phyloP scores from a whole-genome alignment of 148 eudicot genomes.

The Salicornia ramosissima region DNA sequence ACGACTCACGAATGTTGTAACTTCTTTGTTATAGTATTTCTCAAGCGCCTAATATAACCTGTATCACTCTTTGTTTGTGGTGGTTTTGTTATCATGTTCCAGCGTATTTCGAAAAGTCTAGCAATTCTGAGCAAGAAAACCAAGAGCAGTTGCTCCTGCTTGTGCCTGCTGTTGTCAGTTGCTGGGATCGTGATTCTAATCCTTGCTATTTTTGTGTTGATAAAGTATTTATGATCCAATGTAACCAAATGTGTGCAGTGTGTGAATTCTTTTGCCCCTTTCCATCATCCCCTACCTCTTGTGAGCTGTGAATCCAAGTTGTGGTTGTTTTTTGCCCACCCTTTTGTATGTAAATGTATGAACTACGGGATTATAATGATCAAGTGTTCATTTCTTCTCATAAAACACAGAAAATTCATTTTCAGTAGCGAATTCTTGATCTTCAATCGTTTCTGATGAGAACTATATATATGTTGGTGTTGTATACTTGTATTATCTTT shows the following conservation, averaged over 20 bases:
- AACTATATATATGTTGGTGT: too few relatives aligned
- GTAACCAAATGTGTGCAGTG: conserved; percentile 6
- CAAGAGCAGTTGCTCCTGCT: conserved; percentile 72
- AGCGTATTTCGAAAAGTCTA: conserved; percentile 29
- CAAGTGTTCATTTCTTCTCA: neutral
- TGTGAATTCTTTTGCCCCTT: neutral
- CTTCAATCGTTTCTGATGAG: too few relatives aligned
- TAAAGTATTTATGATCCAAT: conserved; percentile 28
- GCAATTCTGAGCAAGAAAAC: conserved; percentile 62
- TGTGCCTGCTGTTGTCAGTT: conserved; percentile 49
- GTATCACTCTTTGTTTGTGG: neutral
- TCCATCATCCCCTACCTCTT: conserved; percentile 3
- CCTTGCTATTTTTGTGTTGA: conserved; percentile 29
- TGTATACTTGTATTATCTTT: too few relatives aligned
- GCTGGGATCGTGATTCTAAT: conserved; percentile 51
- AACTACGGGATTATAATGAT: neutral
- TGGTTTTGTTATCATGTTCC: neutral
- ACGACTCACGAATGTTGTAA: too few relatives aligned
- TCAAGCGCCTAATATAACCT: neutral
- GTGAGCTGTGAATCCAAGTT: neutral
- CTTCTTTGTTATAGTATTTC: neutral
- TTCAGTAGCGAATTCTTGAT: too few relatives aligned
- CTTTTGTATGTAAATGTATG: conserved; percentile 15
- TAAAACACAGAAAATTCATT: too few relatives aligned
- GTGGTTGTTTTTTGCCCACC: conserved; percentile 11